Evolutionary conservation across 23 red algal species (phyloP), one percentile per base, ranked within the genome.

Genomic region (Cyanidioschyzon merolae): DNA sequence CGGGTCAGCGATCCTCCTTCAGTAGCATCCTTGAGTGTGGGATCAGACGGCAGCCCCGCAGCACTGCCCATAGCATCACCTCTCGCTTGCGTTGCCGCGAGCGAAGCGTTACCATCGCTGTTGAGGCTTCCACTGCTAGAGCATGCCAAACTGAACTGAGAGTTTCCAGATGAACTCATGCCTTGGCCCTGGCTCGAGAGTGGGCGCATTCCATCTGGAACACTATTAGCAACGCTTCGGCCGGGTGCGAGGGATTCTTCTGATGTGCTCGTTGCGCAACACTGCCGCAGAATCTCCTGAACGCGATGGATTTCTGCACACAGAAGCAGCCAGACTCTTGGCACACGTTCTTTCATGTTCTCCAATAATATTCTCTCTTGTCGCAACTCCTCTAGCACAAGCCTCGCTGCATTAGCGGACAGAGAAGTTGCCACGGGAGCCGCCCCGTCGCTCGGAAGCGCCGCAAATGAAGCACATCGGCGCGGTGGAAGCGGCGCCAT

Each of bases 241-340:
- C 32, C 29, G 12, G 29, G 63, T 35, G 63, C 29, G 2, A 71
- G 3, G 12, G 3, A 3, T 7, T 25, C n/a, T 3, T 71, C n/a
- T 15, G 63, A 71, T 7, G 63, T 27, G 2, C 12, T 12, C 16
- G 12, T 25, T 27, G 63, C 63, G n/a, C n/a, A 71, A 27, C 29
- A 32, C 63, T 71, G 63, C n/a, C 29, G 63, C 63, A 71, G 63
- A 27, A 71, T 71, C 30, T 71, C 32, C n/a, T 25, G 32, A 3
- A 71, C 63, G 29, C 63, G 63, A 27, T 71, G 63, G 7, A 71
- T 35, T 35, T 71, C 63, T 3, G 63, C 63, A 71, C 63, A 25
- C 63, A 71, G 30, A 25, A 71, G 21, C 21, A 71, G 32, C 63
- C 63, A 71, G 12, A 71, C 63, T 32, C 63, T 7, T 15, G 63